Evolutionary conservation across 2,329 filamentous ascomycete species (phyloP), one percentile per base, ranked within the genome.

Genomic region (Neophaeococcomyces mojaviensis): DNA sequence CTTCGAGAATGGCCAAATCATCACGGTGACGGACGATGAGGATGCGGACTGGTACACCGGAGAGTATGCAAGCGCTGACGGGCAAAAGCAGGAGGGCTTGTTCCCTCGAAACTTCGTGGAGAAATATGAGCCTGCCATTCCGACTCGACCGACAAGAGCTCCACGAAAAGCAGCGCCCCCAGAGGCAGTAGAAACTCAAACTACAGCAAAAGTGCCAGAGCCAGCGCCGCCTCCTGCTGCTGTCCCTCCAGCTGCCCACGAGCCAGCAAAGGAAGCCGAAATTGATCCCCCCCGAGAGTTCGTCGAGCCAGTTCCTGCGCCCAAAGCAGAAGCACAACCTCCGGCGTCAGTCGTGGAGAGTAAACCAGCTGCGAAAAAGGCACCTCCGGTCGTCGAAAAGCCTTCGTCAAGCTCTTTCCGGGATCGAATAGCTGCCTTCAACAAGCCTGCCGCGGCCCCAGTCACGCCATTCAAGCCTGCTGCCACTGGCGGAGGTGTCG

Each of bases 101-200:
- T 98, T 98, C 66, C 92, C 92, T 42, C 84, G 85, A 64, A 98
- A 97, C 69, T 98, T 98, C 63, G 92, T 98, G 61, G 92, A 98
- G 68, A 88, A 84, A 68, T 94, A 88, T 67, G 90, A 97, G 65
- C 92, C 92, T 31, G 84, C 82, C 47, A 84, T 90, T 53, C 92
- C 92, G 49, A 88, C 89, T 49, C 81, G 92, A 49, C 92, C 92
- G 48, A 77, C 79, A 52, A 81, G 92, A 59, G 50, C 52, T 13
- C 73, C 79, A 13, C 69, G 66, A 48, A 82, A 86, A 55, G 46
- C 47, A 8, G 68, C 77, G 43, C 89, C 84, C 71, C 85, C 80
- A 62, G 80, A 84, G 31, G 13, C 32, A 9, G 22, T 28, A 28
- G 24, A 10, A 5, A 28, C 10, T 6, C 5, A 28, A 28, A 10